Conservation (phyloP, 2,329 filamentous ascomycete genomes). For the Apiospora rasikravindrae region DNA sequence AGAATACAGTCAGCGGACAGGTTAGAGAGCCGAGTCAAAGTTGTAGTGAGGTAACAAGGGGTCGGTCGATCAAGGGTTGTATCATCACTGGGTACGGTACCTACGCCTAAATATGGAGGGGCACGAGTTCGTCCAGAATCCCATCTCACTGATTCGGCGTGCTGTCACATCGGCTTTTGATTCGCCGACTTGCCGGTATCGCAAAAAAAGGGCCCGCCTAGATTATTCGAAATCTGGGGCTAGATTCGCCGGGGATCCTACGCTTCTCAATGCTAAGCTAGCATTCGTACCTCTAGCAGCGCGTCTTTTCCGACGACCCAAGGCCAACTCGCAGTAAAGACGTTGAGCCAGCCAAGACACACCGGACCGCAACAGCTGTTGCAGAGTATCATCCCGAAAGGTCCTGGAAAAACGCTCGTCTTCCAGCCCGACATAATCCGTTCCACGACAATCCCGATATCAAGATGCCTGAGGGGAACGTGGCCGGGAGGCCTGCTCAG, state of each 20-base stretch:
- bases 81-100: constrained; percentile 9
- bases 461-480: constrained; percentile 41
- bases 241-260: not conserved
- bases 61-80: not conserved
- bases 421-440: not conserved
- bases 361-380: not conserved
- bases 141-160: constrained; percentile 5
- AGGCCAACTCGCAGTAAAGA: constrained; percentile 5
- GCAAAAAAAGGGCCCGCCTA: constrained; percentile 19
- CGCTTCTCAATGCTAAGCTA: constrained; percentile 1
- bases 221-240: constrained; percentile 20
- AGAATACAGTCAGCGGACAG: not conserved
- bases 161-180: constrained; percentile 19
- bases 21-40: not conserved
- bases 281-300: not conserved
- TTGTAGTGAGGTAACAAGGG: not conserved
- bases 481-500: constrained; percentile 37
- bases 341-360: constrained; percentile 3
- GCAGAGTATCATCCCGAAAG: not conserved
- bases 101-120: constrained; percentile 6
- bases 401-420: not conserved
- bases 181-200: constrained; percentile 24
- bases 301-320: not conserved
- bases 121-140: not conserved
- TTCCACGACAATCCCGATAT: constrained; percentile 4